Base-by-base conservation (phyloP, 2,329 filamentous ascomycete genomes). In the Aspergillus chevalieri region DNA sequence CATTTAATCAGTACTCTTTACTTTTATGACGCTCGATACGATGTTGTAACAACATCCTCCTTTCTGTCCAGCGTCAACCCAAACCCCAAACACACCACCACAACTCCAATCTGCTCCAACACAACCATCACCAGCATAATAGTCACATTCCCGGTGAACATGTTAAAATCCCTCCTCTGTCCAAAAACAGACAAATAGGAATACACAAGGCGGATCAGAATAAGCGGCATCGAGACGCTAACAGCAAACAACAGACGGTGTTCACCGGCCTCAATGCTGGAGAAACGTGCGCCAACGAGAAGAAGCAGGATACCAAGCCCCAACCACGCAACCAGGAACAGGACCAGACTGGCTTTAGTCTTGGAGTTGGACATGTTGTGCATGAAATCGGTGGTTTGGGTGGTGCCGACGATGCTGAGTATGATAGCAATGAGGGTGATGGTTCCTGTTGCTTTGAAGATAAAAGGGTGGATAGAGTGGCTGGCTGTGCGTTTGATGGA, bases 121-220 rank as follows among this genome's bases (percentile, higher is more conserved):
- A 79, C 65, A 4, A 72, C 66, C 70, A 80, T 74, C 38, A 73
- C 70, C 6, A 79, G 59, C 14, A 70, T 52, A 19, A 78, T 65
- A 1, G 68, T 69, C 24, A 65, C 52, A 36, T 66, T 67, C 12
- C 74, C 73, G 26, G 52, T 66, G 21, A 73, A 55, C 19, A 68
- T 57, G 51, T 67, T 77, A 63, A 81, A 81, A 19, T 57, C 53
- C 3, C 63, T 57, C 45, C 72, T 64, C 24, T 65, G 52, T 19
- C 67, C 54, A 60, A 78, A 80, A 15, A 67, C 67, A 4, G 66
- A 62, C 36, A 78, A 51, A n/a, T 68, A 57, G 0, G 73, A 69
- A 62, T 78, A 82, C 44, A 74, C 47, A 3, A 81, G 57, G 22
- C 79, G 72, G 8, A 80, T 67, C 3, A 76, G 58, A 47, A 82